These are phyloP conservation scores for Chrysopogon serrulatus DNA, from an alignment of 176 grass and related monocot species.

Conservation along the genomic window DNA sequence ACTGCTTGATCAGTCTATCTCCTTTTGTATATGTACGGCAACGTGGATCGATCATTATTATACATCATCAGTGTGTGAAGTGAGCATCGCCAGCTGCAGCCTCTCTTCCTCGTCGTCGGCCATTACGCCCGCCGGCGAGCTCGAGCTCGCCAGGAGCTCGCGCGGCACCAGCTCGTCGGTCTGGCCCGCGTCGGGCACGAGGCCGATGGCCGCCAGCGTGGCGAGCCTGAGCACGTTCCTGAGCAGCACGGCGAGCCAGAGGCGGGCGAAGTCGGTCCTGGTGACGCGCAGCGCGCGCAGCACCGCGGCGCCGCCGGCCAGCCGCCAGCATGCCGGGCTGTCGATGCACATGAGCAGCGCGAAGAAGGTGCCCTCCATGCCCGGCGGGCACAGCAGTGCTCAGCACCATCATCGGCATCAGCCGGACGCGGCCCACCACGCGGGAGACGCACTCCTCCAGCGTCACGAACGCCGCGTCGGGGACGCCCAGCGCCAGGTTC, in stretches of 20 bases:
- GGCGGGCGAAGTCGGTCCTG: slow-evolving; percentile 51
- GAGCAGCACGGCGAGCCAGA: slow-evolving; percentile 71
- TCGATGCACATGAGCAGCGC: slow-evolving; percentile 94
- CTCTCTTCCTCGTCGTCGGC: slow-evolving; percentile 31
- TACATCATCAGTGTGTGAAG: slow-evolving; percentile 7
- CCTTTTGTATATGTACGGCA: background rate
- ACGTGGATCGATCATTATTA: background rate
- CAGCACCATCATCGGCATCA: slow-evolving; percentile 88
- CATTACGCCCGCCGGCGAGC: background rate
- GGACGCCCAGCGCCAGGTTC: slow-evolving; percentile 68
- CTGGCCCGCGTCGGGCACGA: slow-evolving; percentile 53
- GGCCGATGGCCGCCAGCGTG: slow-evolving; percentile 51
- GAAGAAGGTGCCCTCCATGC: slow-evolving; percentile 88
- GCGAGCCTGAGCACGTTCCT: slow-evolving; percentile 66
- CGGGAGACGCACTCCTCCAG: slow-evolving; percentile 66
- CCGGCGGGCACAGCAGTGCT: slow-evolving; percentile 69
- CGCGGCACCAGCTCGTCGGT: slow-evolving; percentile 55
- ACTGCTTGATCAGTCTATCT: background rate
- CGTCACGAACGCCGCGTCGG: slow-evolving; percentile 60
- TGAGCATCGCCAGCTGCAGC: slow-evolving; percentile 53
- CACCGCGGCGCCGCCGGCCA: slow-evolving; percentile 48
- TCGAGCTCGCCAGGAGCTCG: slow-evolving; percentile 31
- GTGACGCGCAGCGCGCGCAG: slow-evolving; percentile 67
- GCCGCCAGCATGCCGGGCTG: slow-evolving; percentile 52
- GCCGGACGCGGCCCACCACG: slow-evolving; percentile 53